phyloP scores from a whole-genome alignment of 768 basidiomycete genomes.

The Rhizopogon rudus region DNA sequence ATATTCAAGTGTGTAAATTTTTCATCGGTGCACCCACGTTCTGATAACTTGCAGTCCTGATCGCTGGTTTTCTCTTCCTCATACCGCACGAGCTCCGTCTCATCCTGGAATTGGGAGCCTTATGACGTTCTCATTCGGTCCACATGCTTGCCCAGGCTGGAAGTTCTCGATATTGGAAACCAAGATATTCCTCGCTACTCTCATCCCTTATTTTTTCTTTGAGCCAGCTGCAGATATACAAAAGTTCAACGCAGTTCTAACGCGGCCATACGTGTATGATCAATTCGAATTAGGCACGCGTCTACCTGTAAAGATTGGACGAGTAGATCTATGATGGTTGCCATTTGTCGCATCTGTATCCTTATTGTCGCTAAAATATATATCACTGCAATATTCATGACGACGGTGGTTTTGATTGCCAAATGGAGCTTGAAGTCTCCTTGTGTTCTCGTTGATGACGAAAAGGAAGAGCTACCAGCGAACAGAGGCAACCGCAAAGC shows the following conservation, averaged over 20 bases:
- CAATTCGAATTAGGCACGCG: conserved; percentile 35
- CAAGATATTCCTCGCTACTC: conserved; percentile 44
- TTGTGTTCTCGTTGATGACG: no score
- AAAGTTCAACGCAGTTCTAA: conserved; percentile 46
- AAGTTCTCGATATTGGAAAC: conserved; percentile 45
- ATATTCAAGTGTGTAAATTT: conserved; percentile 45
- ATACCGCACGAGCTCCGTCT: conserved; percentile 26
- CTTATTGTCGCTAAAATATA: background rate
- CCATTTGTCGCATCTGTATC: background rate
- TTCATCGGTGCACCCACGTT: background rate
- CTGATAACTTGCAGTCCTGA: conserved; percentile 36
- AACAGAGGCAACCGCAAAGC: no score
- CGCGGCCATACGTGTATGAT: conserved; percentile 41
- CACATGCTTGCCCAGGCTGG: conserved; percentile 45
- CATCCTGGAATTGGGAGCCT: conserved; percentile 45
- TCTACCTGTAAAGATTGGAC: conserved; percentile 33
- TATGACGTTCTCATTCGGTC: conserved; percentile 52
- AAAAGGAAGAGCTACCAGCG: no score
- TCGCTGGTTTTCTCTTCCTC: conserved; percentile 43
- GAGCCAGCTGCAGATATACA: conserved; percentile 36
- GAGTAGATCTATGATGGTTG: conserved; percentile 4
- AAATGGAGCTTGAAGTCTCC: no score
- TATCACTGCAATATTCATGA: background rate
- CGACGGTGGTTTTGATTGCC: no score
- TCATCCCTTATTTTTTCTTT: conserved; percentile 44